Base-by-base conservation (phyloP, 176 grass and related monocot species). In the Triticum dicoccoides region DNA sequence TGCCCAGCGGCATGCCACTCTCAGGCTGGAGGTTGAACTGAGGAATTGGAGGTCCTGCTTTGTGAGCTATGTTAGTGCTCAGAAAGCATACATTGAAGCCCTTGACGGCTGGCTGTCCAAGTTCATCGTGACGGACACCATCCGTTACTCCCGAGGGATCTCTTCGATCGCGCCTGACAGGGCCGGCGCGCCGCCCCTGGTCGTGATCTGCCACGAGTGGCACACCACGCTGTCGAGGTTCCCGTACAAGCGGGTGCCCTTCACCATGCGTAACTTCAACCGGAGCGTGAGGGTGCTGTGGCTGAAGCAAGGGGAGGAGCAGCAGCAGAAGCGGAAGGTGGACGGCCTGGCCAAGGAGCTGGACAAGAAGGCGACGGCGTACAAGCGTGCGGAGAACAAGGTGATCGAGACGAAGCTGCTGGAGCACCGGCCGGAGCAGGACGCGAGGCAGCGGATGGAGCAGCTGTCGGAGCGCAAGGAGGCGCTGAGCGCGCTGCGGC, bases 11-110 rank as follows among this genome's bases (percentile, higher is more conserved):
- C 90, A 96, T 44, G 97, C 94, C 21, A 99, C 93, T 69, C 86
- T 98, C 10, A 98, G 83, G 80, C 77, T 98, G 49, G 93, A 91
- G 84, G 96, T 87, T 42, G 96, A 98, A 39, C 83, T 98, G 32
- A 91, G 92, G 35, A 96, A 98, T 54, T 98, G 96, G 96, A 95
- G 96, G 78, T 87, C 90, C 23, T 96, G 92, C 87, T 96, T 98
- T 42, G 49, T 85, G 27, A 62, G 84, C 27, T 98, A 98, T 67
- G 34, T 98, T 32, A 81, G 49, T 0, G 88, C 96, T 24, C 96
- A 96, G 80, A 98, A 91, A 47, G 84, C 82, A 29, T 98, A 98
- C 14, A 80, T 91, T 18, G 93, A 99, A 84, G 89, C 94, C 63
- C 92, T 99, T 41, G 88, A 99, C 78, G 90, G 92, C 45, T 98